Evolutionary conservation across 768 basidiomycete genomes (phyloP).

Genomic region (Pisolithus microcarpus): DNA sequence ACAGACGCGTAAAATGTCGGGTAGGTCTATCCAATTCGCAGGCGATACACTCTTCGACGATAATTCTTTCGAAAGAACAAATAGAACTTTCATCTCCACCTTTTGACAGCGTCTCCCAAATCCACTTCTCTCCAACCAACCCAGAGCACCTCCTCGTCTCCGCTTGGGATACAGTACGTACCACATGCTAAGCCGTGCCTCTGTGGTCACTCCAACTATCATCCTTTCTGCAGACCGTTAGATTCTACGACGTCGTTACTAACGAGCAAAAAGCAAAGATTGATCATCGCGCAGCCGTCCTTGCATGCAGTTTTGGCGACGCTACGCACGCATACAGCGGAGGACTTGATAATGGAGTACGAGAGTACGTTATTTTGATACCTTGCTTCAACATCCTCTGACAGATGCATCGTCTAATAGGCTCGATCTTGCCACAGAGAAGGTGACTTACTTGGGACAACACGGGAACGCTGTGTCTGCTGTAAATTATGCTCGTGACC

Average conservation of each 20-base stretch:
- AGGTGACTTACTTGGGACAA: slow-evolving; percentile 65
- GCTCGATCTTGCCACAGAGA: slow-evolving; percentile 70
- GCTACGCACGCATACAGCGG: slow-evolving; percentile 71
- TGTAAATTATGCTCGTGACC: slow-evolving; percentile 60
- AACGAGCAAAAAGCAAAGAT: slow-evolving; percentile 74
- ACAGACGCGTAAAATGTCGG: too few species aligned
- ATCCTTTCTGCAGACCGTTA: slow-evolving; percentile 46
- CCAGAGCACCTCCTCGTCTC: slow-evolving; percentile 76
- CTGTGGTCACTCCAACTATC: slow-evolving; percentile 28
- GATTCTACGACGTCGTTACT: slow-evolving; percentile 46
- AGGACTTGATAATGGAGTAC: slow-evolving; percentile 75
- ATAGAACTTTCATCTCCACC: slow-evolving; percentile 58
- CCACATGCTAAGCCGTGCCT: not conserved
- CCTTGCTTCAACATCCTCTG: not conserved
- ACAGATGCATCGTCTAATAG: slow-evolving; percentile 31
- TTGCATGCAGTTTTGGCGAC: slow-evolving; percentile 73
- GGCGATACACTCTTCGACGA: too few species aligned
- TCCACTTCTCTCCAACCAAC: slow-evolving; percentile 75
- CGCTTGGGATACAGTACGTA: slow-evolving; percentile 77
- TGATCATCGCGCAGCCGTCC: slow-evolving; percentile 81
- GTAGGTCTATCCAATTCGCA: too few species aligned
- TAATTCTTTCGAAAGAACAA: slow-evolving; percentile 21
- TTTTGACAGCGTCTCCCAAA: slow-evolving; percentile 76
- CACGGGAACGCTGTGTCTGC: slow-evolving; percentile 77
- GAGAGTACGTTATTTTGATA: slow-evolving; percentile 51